A percentile compares a stretch with the other conserved stretches of the same genome.
Evolutionary conservation across 768 basidiomycete species (phyloP).

Genomic region (Suillus sp.): DNA sequence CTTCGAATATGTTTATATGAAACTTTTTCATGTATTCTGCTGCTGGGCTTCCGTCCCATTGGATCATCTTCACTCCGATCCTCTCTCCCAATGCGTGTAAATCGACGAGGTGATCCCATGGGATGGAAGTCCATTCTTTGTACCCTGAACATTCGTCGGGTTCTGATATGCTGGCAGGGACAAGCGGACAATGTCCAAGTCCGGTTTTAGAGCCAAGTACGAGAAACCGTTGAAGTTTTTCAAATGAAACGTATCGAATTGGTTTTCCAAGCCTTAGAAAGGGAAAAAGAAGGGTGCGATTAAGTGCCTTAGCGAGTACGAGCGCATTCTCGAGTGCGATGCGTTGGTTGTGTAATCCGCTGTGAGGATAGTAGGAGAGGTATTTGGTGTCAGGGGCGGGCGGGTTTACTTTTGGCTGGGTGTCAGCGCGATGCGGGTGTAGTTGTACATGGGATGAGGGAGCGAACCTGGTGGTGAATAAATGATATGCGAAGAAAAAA

Average conservation of each 20-base stretch:
- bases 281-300: slow-evolving; percentile 81
- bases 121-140: slow-evolving; percentile 58
- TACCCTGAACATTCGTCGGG: slow-evolving; percentile 65
- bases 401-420: slow-evolving; percentile 32
- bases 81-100: slow-evolving; percentile 37
- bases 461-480: slow-evolving; percentile 59
- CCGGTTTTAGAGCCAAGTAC: slow-evolving; percentile 53
- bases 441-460: slow-evolving; percentile 11
- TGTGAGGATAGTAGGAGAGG: slow-evolving; percentile 79
- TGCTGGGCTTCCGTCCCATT: neutral
- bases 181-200: slow-evolving; percentile 49
- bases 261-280: slow-evolving; percentile 70
- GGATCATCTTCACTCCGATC: neutral
- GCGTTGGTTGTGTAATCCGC: slow-evolving; percentile 84
- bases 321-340: slow-evolving; percentile 87
- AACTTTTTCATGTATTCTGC: neutral
- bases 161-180: slow-evolving; percentile 35
- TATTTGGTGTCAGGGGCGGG: slow-evolving; percentile 48
- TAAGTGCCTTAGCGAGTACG: slow-evolving; percentile 65
- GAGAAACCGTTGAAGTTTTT: slow-evolving; percentile 48
- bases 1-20: neutral
- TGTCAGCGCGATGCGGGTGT: slow-evolving; percentile 30
- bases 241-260: slow-evolving; percentile 59
- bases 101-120: slow-evolving; percentile 74
- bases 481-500: slow-evolving; percentile 64